Base-by-base conservation (phyloP, 352 stramenopile genomes). In the Pythium grandisporangium region DNA sequence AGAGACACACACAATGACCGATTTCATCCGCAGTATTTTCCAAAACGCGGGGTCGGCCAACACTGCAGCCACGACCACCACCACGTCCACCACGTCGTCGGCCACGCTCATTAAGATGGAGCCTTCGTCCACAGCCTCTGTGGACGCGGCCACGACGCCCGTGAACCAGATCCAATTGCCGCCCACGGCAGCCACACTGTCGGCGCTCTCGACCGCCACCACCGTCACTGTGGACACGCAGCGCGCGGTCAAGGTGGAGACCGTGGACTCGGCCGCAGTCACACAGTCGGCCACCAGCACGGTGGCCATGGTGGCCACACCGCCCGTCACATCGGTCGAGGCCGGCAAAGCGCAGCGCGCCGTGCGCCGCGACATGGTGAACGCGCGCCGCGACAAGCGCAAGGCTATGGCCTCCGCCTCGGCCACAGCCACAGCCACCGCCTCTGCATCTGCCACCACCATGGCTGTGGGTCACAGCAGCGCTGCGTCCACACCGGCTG, bases 21-120 rank as follows among this genome's bases (percentile, higher is more conserved):
- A 88, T 26, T 84, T 84, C 30, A 76, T 88, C 41, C 74, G 74
- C 47, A 88, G 55, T 30, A 88, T 88, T 53, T 66, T 69, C 44
- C 70, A 70, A 42, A 76, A 55, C n/a, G 63, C 58, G n/a, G 49
- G 43, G 19, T 23, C 37, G 17, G 16, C 33, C 16, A 21, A n/a
- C 33, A 38, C 7, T 16, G 33, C 33, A 6, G 33, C 16, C 26
- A 38, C 38, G 16, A 17, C 45, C 25, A 34, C 49, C 10, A 16
- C 45, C 35, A 20, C 33, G 7, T n/a, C 39, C 4, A 23, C 44
- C 6, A 27, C 21, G 4, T 6, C 26, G 11, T 24, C 30, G 11
- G 36, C 43, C 34, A 14, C 10, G 27, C 27, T 32, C 8, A 8
- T 32, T 14, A n/a, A n/a, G n/a, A n/a, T n/a, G n/a, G n/a, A n/a